phyloP scores from a whole-genome alignment of 345 rosid species.

The Eutrema heterophyllum region DNA sequence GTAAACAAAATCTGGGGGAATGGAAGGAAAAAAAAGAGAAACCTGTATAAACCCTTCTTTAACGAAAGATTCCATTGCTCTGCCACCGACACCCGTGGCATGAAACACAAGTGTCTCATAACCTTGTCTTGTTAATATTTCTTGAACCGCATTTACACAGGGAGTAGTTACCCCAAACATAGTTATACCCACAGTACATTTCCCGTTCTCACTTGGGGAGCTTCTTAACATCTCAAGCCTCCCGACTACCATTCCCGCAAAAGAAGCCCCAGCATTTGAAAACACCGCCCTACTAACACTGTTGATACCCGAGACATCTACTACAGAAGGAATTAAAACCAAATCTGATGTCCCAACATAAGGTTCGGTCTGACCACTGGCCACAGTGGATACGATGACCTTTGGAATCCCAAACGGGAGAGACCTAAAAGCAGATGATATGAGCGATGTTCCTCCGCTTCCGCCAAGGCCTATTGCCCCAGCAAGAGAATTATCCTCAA shows the following conservation, averaged over 20 bases:
- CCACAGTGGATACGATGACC: constrained; percentile 83
- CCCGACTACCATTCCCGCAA: constrained; percentile 86
- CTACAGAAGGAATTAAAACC: constrained; percentile 75
- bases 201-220: constrained; percentile 1
- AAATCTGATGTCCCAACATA: constrained; percentile 83
- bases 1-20: not conserved
- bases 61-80: constrained; percentile 87
- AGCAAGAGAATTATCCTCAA: constrained; percentile 38
- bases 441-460: constrained; percentile 80
- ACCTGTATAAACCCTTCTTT: constrained; percentile 83
- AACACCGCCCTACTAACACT: constrained; percentile 76
- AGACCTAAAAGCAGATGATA: constrained; percentile 64
- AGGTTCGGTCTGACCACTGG: constrained; percentile 78
- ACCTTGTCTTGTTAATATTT: constrained; percentile 58
- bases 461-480: constrained; percentile 89
- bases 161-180: constrained; percentile 97
- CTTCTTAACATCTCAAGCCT: constrained; percentile 33
- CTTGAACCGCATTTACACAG: constrained; percentile 65
- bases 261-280: constrained; percentile 85
- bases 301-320: constrained; percentile 88
- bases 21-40: not conserved
- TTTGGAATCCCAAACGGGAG: constrained; percentile 81
- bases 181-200: constrained; percentile 68
- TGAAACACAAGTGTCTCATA: constrained; percentile 88
- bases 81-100: constrained; percentile 95